phyloP scores from a whole-genome alignment of 2,329 filamentous ascomycete genomes.

The Fusarium sp. region DNA sequence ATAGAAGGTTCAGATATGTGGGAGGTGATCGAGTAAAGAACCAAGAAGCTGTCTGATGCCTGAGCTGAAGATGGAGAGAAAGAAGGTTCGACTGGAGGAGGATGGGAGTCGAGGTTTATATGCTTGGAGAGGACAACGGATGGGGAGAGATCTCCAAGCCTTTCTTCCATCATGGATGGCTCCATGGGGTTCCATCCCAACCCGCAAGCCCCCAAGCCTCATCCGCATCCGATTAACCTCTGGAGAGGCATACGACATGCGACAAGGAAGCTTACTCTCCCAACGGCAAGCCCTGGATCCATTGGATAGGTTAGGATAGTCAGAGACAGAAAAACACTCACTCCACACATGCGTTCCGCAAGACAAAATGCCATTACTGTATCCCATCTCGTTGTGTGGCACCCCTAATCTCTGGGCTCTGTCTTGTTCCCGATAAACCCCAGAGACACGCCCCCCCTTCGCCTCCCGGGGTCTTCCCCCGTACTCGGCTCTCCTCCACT shows the following conservation, averaged over 20 bases:
- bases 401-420: conserved; percentile 29
- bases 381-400: conserved; percentile 40
- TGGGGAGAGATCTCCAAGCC: conserved; percentile 15
- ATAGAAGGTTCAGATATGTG: background rate
- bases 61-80: background rate
- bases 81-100: background rate
- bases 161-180: conserved; percentile 23
- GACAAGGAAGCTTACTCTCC: conserved; percentile 14
- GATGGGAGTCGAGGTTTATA: conserved; percentile 37
- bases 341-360: conserved; percentile 29
- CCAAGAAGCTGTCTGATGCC: conserved; percentile 10
- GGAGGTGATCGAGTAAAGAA: conserved; percentile 8
- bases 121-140: conserved; percentile 18
- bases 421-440: conserved; percentile 38
- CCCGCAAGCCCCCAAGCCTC: conserved; percentile 11
- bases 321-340: conserved; percentile 24
- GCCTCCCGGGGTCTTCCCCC: conserved; percentile 1
- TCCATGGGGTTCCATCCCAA: conserved; percentile 5
- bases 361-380: conserved; percentile 20
- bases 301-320: conserved; percentile 3
- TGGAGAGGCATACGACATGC: conserved; percentile 11
- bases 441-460: conserved; percentile 24
- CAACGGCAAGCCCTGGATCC: conserved; percentile 7
- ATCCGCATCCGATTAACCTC: conserved; percentile 17
- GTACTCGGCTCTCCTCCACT: background rate